Evolutionary conservation across 2,329 filamentous ascomycete genomes (phyloP), one percentile per base, ranked within the genome.

Genomic region (Colletotrichum salicis): DNA sequence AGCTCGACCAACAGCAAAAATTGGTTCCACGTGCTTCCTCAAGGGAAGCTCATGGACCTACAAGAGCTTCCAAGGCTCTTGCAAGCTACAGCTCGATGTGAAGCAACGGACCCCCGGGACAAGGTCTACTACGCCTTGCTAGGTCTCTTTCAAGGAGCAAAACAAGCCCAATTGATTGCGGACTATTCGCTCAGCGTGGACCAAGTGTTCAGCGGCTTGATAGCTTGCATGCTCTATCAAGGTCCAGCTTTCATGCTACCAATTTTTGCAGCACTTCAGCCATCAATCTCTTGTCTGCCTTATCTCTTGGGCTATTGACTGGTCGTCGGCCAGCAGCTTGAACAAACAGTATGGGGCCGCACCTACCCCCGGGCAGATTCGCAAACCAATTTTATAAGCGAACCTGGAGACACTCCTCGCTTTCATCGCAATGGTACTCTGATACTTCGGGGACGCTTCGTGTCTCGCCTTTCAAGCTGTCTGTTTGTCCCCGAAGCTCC

Each of bases 41-140:
- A 24, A 12, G 31, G 56, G 4, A 55, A n/a, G n/a, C 19, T 41
- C 7, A 55, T 48, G 13, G 31, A 12, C 1, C 2, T 61, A 24
- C 8, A 57, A 3, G 66, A 69, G 27, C 52, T 69, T 10, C 35
- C 13, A 5, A 5, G 29, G 1, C 13, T 69, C 24, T 3, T 69
- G 3, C 3, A 10, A 8, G 52, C 51, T 5, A 69, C 66, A 13
- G 10, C 3, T 5, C 19, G 5, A 6, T 69, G 41, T 35, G 8
- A 41, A 1, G 66, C 60, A 19, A 51, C 66, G 33, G 66, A 69
- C 5, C 52, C 59, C 5, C 35, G 59, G 8, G 66, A 69, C n/a
- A 69, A 59, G 10, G 19, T 64, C n/a, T n/a, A n/a, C 4, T 69
- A 64, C 15, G 52, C 66, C 3, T 29, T 69, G 3, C 15, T 69